A percentile compares a stretch with the other conserved stretches of the same genome.
Conservation (phyloP, 1,284 basidiomycete genomes). For the Microbotryum saponariae region DNA sequence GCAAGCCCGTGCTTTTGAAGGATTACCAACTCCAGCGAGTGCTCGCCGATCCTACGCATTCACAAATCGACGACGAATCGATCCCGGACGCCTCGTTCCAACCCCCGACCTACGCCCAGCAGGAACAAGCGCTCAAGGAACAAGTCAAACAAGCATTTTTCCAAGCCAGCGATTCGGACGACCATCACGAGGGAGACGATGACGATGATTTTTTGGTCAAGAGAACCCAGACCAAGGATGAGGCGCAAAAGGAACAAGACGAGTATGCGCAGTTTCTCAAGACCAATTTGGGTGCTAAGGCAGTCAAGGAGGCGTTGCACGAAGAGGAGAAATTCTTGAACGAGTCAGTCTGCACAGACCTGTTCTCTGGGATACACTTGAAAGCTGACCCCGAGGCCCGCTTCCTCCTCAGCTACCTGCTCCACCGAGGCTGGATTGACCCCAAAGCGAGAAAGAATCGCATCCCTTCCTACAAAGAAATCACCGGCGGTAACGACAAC, state of each 20-base stretch:
- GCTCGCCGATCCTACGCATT: constrained; percentile 34
- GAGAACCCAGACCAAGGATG: constrained; percentile 67
- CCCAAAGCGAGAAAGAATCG: constrained; percentile 48
- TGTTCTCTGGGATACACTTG: not conserved
- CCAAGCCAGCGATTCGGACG: constrained; percentile 45
- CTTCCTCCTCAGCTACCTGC: constrained; percentile 63
- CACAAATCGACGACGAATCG: constrained; percentile 11
- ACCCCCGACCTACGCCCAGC: constrained; percentile 45
- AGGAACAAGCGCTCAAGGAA: constrained; percentile 64
- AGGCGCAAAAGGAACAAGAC: constrained; percentile 62
- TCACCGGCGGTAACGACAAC: constrained; percentile 48
- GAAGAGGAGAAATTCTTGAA: constrained; percentile 66
- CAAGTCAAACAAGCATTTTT: constrained; percentile 77
- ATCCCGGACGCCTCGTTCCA: not conserved
- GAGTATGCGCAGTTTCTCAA: constrained; percentile 44
- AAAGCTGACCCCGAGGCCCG: not conserved
- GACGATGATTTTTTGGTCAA: constrained; percentile 57
- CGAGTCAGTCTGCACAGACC: constrained; percentile 53
- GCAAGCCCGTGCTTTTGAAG: constrained; percentile 44
- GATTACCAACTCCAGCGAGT: constrained; percentile 46
- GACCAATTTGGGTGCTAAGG: constrained; percentile 26
- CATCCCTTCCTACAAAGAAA: constrained; percentile 73
- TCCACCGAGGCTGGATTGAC: constrained; percentile 93
- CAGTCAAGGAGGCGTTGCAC: constrained; percentile 32
- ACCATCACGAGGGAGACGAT: constrained; percentile 46